A percentile compares a stretch with the other conserved stretches of the same genome.
phyloP scores from a whole-genome alignment of 1,284 basidiomycete genomes.

The Ganoderma multipileum region DNA sequence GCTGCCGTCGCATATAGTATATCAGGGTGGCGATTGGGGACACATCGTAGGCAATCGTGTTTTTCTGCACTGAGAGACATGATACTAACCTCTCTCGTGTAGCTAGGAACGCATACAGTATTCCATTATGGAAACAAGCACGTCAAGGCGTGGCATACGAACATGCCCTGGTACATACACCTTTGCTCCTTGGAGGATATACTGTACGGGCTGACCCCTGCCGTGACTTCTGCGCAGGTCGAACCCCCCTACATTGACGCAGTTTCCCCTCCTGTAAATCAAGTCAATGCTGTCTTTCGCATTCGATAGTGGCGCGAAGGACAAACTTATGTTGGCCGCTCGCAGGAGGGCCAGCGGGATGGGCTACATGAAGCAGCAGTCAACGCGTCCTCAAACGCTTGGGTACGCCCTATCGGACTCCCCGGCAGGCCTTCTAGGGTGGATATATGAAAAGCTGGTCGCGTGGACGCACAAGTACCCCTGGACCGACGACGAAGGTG shows the following conservation, averaged over 20 bases:
- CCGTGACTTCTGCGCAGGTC: not conserved
- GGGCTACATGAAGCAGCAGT: conserved; percentile 52
- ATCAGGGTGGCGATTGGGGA: conserved; percentile 13
- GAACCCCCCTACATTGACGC: not conserved
- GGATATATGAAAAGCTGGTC: conserved; percentile 14
- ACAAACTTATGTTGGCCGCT: conserved; percentile 19
- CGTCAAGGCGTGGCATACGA: conserved; percentile 34
- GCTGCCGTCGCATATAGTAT: not conserved
- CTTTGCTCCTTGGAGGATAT: not conserved
- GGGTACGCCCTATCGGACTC: conserved; percentile 62
- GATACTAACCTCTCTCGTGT: conserved; percentile 38
- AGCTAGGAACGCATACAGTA: conserved; percentile 25
- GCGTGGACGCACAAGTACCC: not conserved
- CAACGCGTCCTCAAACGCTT: conserved; percentile 61
- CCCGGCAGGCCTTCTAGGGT: conserved; percentile 58
- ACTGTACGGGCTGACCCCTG: conserved; percentile 25
- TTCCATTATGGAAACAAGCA: conserved; percentile 25
- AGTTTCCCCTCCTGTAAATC: not conserved
- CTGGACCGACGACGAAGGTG: conserved; percentile 11
- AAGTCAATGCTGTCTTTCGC: not conserved
- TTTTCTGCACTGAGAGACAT: no score
- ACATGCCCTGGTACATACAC: conserved; percentile 30
- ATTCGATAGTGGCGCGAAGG: not conserved
- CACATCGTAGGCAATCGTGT: not conserved
- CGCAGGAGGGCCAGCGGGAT: conserved; percentile 33